Evolutionary conservation across 2,329 filamentous ascomycete species (phyloP), one percentile per base, ranked within the genome.

Genomic region (Aquanectria penicillioides): DNA sequence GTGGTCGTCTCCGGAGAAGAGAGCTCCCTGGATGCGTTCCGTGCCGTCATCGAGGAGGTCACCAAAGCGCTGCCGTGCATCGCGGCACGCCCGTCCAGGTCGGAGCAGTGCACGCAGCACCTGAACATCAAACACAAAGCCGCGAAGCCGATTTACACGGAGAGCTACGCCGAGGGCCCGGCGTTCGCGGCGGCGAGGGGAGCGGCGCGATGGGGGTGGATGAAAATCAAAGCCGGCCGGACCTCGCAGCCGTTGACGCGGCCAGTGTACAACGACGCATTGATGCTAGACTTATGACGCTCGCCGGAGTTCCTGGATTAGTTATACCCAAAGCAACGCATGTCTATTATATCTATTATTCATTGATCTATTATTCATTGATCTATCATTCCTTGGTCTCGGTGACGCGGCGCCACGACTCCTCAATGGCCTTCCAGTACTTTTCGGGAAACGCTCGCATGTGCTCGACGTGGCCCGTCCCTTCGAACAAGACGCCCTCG

Each of bases 381-480:
- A 49, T 57, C n/a, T n/a, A n/a, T n/a, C n/a, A n/a, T n/a, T n/a
- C n/a, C n/a, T n/a, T n/a, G n/a, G n/a, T n/a, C n/a, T n/a, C n/a
- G n/a, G n/a, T n/a, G n/a, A n/a, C n/a, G n/a, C 28, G 28, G 2
- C 28, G 25, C 74, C 74, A 76, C 1, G 71, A 68, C 3, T 60
- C 55, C 10, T 50, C 47, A 8, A 84, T 80, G 0, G 77, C 72
- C 2, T 63, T 68, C 87, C 87, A 90, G 67, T 90, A 90, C 69
- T 81, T 77, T 26, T 78, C 78, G 1, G 82, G 80, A 53, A 87
- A 81, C 71, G 80, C 74, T 15, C 82, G 77, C 75, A 89, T 83
- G 68, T 89, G 86, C 1, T 84, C 85, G 15, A 88, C 87, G 71
- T 90, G 87, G 1, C 80, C 75, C 46, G 83, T 86, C 4, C 81